These are phyloP conservation scores for Stromatinia cepivora DNA, from an alignment of 2,329 filamentous ascomycete genomes.

Conservation along the genomic window DNA sequence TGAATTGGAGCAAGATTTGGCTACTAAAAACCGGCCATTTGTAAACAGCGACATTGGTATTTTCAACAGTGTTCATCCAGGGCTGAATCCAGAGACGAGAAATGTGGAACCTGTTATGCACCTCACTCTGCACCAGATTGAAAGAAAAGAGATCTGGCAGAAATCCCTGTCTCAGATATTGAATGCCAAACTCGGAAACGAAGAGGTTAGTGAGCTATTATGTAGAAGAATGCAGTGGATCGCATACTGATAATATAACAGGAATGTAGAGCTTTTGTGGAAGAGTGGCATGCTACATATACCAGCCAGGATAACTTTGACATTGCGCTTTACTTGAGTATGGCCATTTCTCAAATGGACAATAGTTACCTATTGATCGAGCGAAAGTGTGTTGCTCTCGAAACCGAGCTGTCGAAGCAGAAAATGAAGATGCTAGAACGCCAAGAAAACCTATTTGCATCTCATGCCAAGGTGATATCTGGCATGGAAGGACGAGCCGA, in stretches of 20 bases:
- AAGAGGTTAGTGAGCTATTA: background rate
- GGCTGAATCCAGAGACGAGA: fast-evolving
- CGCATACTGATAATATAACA: background rate
- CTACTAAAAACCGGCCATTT: background rate
- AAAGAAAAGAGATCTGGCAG: background rate
- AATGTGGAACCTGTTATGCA: fast-evolving
- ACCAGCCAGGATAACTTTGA: background rate
- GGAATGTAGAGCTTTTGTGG: background rate
- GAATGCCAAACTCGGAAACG: background rate
- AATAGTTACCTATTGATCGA: background rate
- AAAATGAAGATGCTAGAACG: background rate
- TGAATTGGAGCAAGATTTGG: background rate
- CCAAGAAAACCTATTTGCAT: background rate
- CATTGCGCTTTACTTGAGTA: background rate
- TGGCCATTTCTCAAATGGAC: background rate
- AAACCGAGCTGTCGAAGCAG: background rate
- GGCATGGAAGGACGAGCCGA: background rate
- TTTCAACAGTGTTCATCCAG: fast-evolving
- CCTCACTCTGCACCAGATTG: background rate
- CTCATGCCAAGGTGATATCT: background rate
- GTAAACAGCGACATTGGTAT: background rate
- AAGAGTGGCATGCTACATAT: background rate
- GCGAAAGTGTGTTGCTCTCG: too few species aligned
- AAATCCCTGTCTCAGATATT: background rate
- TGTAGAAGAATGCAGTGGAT: too few species aligned